phyloP scores from a whole-genome alignment of 2,329 filamentous ascomycete species.

The Trematosphaeria pertusa region DNA sequence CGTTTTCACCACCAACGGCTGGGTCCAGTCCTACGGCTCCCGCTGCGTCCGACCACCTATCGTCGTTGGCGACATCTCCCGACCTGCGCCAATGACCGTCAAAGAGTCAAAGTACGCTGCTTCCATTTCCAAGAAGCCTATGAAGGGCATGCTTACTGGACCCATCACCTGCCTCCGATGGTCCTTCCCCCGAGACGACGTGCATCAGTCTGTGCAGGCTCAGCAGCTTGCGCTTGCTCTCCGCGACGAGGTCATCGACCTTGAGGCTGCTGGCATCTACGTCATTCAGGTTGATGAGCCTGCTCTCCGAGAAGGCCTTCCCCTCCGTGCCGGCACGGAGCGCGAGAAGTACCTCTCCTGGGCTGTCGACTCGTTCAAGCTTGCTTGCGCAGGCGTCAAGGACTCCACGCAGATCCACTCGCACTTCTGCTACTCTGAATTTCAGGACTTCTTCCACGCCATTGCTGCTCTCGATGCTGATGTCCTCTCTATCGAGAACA shows the following conservation, averaged over 20 bases:
- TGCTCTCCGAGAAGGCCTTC: slow-evolving; percentile 98
- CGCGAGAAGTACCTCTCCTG: slow-evolving; percentile 96
- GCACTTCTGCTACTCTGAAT: slow-evolving; percentile 99
- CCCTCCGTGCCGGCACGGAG: slow-evolving; percentile 91
- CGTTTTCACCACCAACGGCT: slow-evolving; percentile 98
- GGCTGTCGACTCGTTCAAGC: slow-evolving; percentile 98
- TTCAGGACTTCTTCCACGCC: slow-evolving; percentile 99
- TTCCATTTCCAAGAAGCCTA: slow-evolving; percentile 95
- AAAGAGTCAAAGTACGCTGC: slow-evolving; percentile 99
- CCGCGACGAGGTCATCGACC: slow-evolving; percentile 97
- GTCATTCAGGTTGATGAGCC: slow-evolving; percentile 99
- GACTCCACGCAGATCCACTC: slow-evolving; percentile 99
- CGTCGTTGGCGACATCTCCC: slow-evolving; percentile 97
- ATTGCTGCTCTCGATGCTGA: slow-evolving; percentile 97
- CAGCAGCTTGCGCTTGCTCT: slow-evolving; percentile 98
- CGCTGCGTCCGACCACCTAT: slow-evolving; percentile 98
- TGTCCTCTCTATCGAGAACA: slow-evolving; percentile 99
- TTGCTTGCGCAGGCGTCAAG: slow-evolving; percentile 89
- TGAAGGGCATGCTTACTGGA: slow-evolving; percentile 99
- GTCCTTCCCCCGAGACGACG: slow-evolving; percentile 99
- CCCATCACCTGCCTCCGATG: slow-evolving; percentile 98
- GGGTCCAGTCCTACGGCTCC: slow-evolving; percentile 98
- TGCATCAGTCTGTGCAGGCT: slow-evolving; percentile 98
- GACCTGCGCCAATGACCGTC: slow-evolving; percentile 96
- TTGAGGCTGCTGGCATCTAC: slow-evolving; percentile 93